phyloP scores from a whole-genome alignment of 108 stramenopile species.

The Chaetoceros muelleri region DNA sequence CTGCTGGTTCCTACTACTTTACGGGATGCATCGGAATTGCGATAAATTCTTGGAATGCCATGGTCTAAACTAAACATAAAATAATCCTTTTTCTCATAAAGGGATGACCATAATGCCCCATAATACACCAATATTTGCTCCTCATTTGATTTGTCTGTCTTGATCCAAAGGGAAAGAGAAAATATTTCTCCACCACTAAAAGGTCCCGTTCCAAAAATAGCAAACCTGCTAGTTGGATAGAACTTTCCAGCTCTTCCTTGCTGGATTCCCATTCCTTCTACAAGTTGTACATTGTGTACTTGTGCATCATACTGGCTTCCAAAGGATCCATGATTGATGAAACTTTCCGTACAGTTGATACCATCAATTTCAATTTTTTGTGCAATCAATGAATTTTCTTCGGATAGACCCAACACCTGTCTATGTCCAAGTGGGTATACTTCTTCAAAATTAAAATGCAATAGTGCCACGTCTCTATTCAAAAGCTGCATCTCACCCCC shows the following conservation, averaged over 20 bases:
- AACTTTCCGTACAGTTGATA: slow-evolving; percentile 1
- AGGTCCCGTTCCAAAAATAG: slow-evolving; percentile 1
- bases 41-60: neutral
- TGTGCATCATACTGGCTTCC: slow-evolving; percentile 2
- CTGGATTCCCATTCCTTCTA: neutral
- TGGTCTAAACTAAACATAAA: neutral
- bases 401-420: neutral
- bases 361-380: neutral
- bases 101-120: neutral
- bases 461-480: neutral
- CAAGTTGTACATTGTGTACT: neutral
- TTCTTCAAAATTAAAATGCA: slow-evolving; percentile 5
- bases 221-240: neutral
- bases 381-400: neutral
- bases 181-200: slow-evolving; percentile 1
- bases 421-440: neutral
- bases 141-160: neutral
- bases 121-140: neutral
- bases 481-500: neutral
- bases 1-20: neutral
- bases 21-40: neutral
- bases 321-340: slow-evolving; percentile 1
- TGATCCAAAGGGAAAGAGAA: slow-evolving; percentile 5
- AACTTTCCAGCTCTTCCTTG: neutral
- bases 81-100: neutral